Base-by-base conservation (phyloP, 2,329 filamentous ascomycete species). In the Cladosporium sphaerospermum region DNA sequence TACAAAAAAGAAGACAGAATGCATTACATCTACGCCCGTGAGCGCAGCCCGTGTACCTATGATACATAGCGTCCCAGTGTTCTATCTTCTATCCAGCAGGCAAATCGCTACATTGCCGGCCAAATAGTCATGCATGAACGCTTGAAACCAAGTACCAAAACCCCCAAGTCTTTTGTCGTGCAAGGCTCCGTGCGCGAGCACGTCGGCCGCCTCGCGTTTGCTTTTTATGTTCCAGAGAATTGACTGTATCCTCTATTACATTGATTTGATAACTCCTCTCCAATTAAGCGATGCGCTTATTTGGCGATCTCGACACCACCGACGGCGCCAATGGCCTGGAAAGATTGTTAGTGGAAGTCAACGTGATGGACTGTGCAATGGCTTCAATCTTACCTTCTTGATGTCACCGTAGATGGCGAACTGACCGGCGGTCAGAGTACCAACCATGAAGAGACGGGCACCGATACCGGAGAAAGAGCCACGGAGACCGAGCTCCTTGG, bases 321-420 rank as follows among this genome's bases (percentile, higher is more conserved):
- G 11, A 78, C 81, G 48, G 87, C 88, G 53, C 84, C 85, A 4
- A 89, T 72, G 0, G 63, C 44, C 37, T 45, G 34, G 14, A 37
- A 51, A 44, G 33, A 54, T 40, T 14, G 57, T 59, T 43, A 54
- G 48, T 43, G 36, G 8, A 18, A 36, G 9, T 9, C 6, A n/a
- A n/a, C 8, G 14, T 37, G 36, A 37, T 37, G 13, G 33, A 13
- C 13, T 34, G 44, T 42, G 43, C 59, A 56, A 19, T 57, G 39
- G 1, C 10, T 34, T 6, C n/a, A 51, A 14, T 28, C 48, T 44
- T 51, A 78, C 72, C 72, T 83, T 82, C 78, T 88, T 88, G 63
- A 86, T 75, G 64, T 84, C 80, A 72, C 86, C 89, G 70, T 95
- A 95, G 73, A 95, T 95, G 67, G 87, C 88, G 74, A 93, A 93